These are phyloP conservation scores for Ascochyta lentis DNA, from an alignment of 2,329 filamentous ascomycete genomes.

Conservation along the genomic window DNA sequence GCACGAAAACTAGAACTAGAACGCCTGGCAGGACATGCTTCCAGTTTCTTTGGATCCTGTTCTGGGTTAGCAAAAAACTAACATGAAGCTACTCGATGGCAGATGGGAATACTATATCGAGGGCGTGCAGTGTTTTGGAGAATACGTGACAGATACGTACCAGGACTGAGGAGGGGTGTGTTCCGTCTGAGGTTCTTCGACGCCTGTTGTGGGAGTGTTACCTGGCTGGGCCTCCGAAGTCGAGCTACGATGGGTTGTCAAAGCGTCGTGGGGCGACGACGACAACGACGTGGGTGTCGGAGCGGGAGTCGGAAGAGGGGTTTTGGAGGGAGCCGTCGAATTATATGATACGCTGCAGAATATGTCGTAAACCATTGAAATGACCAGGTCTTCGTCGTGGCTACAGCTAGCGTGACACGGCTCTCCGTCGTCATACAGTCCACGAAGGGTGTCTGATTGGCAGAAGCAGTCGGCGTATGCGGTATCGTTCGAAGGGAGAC, in stretches of 20 bases:
- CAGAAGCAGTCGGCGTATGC: slow-evolving; percentile 78
- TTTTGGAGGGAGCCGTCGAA: not conserved
- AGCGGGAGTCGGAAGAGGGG: not conserved
- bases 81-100: not conserved
- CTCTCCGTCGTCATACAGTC: slow-evolving; percentile 63
- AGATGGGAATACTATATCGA: not conserved
- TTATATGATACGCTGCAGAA: slow-evolving; percentile 1
- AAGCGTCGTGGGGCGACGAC: not conserved
- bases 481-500: slow-evolving; percentile 55
- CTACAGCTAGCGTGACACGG: slow-evolving; percentile 69
- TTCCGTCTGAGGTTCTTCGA: not conserved
- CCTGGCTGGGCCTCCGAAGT: not conserved
- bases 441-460: slow-evolving; percentile 63
- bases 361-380: slow-evolving; percentile 2
- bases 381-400: slow-evolving; percentile 61
- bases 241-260: not conserved
- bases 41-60: not conserved
- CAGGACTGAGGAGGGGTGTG: not conserved
- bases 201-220: not conserved
- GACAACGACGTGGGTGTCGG: not conserved
- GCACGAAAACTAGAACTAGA: not conserved
- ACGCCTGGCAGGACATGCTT: not conserved
- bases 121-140: not conserved
- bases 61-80: not conserved
- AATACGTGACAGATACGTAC: not conserved